Evolutionary conservation across 257 asterid species (phyloP).

Genomic region (Ballota nigra): DNA sequence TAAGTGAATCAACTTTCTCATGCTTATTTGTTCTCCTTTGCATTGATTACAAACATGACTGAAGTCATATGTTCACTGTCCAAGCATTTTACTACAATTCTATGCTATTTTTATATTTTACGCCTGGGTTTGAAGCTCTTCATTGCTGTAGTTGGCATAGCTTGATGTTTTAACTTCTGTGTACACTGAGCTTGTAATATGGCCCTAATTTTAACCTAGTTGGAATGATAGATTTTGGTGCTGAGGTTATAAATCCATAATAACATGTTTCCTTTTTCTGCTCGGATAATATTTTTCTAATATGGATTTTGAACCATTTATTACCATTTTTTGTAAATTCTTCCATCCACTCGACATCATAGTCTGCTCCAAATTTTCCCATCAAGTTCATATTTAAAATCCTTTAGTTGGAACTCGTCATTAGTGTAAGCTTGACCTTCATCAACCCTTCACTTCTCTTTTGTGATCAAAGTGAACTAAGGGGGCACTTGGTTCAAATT

Average conservation of each 20-base stretch:
- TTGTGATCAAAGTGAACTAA: not conserved
- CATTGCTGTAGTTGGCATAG: not conserved
- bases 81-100: not conserved
- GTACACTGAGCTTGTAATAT: not conserved
- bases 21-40: not conserved
- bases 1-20: not conserved
- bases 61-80: not conserved
- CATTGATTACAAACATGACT: not conserved
- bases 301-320: not conserved
- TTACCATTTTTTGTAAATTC: not conserved
- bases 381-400: not conserved
- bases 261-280: not conserved
- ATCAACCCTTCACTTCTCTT: not conserved
- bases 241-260: not conserved
- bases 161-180: not conserved
- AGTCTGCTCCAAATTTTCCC: not conserved
- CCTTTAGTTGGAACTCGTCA: not conserved
- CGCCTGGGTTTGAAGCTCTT: not conserved
- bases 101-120: no score
- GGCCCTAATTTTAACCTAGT: not conserved
- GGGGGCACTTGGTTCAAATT: not conserved
- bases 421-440: not conserved
- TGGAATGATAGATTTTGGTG: not conserved
- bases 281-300: not conserved
- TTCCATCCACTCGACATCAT: not conserved